Evolutionary conservation across 2,329 filamentous ascomycete genomes (phyloP).

Genomic region (Diaporthe citrichinensis): DNA sequence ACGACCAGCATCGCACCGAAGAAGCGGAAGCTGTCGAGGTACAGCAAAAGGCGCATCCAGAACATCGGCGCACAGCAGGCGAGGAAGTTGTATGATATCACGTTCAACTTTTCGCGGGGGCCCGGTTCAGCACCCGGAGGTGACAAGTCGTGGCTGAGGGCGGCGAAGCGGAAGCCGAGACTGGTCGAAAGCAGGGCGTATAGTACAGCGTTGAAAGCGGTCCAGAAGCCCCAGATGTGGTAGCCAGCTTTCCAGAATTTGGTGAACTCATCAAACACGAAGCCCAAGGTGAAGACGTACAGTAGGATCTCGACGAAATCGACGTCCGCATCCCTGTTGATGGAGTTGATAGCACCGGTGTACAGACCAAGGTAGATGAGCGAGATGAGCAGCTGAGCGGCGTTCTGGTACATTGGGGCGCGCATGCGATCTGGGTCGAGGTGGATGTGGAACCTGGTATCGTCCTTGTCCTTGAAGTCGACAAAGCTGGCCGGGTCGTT

Average conservation of each 20-base stretch:
- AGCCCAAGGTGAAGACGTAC: conserved; percentile 93
- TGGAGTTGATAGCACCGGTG: conserved; percentile 92
- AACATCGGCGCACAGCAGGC: conserved; percentile 97
- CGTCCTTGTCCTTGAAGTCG: conserved; percentile 86
- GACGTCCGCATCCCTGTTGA: conserved; percentile 87
- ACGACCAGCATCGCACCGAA: conserved; percentile 99
- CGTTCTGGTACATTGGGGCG: conserved; percentile 92
- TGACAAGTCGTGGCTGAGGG: conserved; percentile 71
- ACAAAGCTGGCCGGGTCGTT: conserved; percentile 91
- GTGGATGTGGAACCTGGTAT: conserved; percentile 83
- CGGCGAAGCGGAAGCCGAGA: conserved; percentile 83
- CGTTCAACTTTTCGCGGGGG: conserved; percentile 76
- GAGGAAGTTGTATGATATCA: conserved; percentile 92
- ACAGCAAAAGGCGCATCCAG: conserved; percentile 92
- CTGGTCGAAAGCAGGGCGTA: conserved; percentile 85
- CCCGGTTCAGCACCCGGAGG: conserved; percentile 52
- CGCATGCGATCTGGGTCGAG: conserved; percentile 96
- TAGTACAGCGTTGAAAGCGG: conserved; percentile 89
- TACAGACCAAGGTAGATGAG: conserved; percentile 87
- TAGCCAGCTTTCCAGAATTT: conserved; percentile 97
- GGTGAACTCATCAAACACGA: conserved; percentile 86
- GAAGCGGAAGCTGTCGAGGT: conserved; percentile 93
- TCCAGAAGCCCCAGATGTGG: conserved; percentile 96
- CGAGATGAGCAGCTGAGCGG: conserved; percentile 87
- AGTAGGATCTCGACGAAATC: conserved; percentile 87